These are phyloP conservation scores for Wickerhamiella hasegawae DNA, from an alignment of 805 yeast genomes.

Conservation along the genomic window DNA sequence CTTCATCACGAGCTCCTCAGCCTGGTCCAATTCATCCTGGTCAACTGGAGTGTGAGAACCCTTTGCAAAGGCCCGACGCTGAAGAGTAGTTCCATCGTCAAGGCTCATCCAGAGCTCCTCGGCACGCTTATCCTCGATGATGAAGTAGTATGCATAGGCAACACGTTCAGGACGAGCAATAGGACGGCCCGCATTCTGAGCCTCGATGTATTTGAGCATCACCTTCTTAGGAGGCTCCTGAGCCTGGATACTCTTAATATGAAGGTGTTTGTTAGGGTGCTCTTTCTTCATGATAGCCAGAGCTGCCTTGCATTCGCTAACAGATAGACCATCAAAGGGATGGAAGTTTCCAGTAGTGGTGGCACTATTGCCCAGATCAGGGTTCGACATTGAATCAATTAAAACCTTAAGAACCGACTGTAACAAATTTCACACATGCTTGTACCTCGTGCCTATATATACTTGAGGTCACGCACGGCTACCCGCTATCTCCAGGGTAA, in stretches of 20 bases:
- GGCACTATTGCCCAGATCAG: no score
- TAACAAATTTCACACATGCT: no score
- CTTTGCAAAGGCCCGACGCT: conserved; percentile 37
- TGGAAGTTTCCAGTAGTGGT: conserved; percentile 10
- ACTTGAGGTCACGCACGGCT: no score
- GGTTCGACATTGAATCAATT: no score
- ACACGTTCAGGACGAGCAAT: conserved; percentile 49
- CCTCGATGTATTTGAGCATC: conserved; percentile 50
- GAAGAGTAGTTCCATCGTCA: conserved; percentile 42
- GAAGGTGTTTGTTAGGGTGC: conserved; percentile 19
- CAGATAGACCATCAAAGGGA: conserved; percentile 22
- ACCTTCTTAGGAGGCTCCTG: conserved; percentile 64
- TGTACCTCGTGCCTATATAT: no score
- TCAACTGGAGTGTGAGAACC: conserved; percentile 59
- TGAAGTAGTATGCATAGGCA: conserved; percentile 51
- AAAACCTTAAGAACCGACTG: no score
- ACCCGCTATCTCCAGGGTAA: no score
- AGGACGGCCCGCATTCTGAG: conserved; percentile 37
- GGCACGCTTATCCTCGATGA: conserved; percentile 31
- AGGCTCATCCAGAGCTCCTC: conserved; percentile 61
- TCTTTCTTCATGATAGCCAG: conserved; percentile 14
- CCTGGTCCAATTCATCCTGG: conserved; percentile 27
- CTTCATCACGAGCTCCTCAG: conserved; percentile 22
- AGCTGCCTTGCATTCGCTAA: conserved; percentile 19
- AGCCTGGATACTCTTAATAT: conserved; percentile 19